Percentiles rank a stretch among this genome's conserved stretches.
Conservation (phyloP, 2,329 filamentous ascomycete species). For the Myriosclerotinia curreyana region DNA sequence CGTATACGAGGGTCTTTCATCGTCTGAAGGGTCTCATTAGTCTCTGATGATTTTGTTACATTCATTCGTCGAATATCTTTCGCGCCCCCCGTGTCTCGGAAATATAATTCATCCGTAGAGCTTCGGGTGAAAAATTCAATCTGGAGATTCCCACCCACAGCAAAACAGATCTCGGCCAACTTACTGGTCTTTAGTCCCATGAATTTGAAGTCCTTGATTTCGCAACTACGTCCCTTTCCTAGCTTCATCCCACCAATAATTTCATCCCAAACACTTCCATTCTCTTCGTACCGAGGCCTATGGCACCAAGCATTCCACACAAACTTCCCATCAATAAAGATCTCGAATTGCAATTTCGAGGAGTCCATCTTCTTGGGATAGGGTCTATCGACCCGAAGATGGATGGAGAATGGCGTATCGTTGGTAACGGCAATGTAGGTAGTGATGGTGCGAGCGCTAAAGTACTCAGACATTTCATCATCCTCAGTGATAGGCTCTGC, state of each 20-base stretch:
- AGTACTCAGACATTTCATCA: background rate
- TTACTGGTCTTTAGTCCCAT: slow-evolving; percentile 8
- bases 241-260: slow-evolving; percentile 21
- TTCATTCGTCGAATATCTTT: background rate
- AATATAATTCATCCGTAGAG: background rate
- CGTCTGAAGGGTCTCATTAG: background rate
- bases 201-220: slow-evolving; percentile 23
- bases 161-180: background rate
- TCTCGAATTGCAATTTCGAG: slow-evolving; percentile 21
- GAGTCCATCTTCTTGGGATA: slow-evolving; percentile 11
- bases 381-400: slow-evolving; percentile 7
- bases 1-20: background rate
- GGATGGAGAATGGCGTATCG: slow-evolving; percentile 1
- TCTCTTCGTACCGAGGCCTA: slow-evolving; percentile 20
- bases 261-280: slow-evolving; percentile 21
- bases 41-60: background rate
- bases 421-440: background rate
- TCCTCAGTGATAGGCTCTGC: background rate
- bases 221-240: slow-evolving; percentile 18
- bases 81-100: background rate
- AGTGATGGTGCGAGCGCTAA: background rate
- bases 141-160: background rate
- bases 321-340: slow-evolving; percentile 23
- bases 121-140: background rate
- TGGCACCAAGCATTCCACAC: slow-evolving; percentile 17